A percentile compares a stretch with the other conserved stretches of the same genome.
Conservation (phyloP, 306 rosid genomes). For the Cicer arietinum region DNA sequence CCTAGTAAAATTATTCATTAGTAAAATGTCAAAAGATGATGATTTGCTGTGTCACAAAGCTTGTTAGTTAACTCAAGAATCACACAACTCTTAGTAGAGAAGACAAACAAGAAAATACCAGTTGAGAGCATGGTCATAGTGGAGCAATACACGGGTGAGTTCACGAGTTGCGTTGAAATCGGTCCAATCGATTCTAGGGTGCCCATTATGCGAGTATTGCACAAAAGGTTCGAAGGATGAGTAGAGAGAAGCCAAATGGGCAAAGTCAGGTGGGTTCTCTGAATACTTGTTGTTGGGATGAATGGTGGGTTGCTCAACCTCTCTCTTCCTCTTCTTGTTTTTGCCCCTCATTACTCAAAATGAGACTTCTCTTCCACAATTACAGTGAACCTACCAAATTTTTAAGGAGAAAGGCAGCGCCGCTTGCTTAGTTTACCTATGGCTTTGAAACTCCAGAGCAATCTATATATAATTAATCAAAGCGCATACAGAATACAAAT, state of each 20-base stretch:
- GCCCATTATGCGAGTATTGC: slow-evolving; percentile 38
- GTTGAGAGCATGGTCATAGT: slow-evolving; percentile 43
- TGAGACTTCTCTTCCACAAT: not conserved
- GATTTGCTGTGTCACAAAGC: too few relatives aligned
- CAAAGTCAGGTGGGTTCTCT: slow-evolving; percentile 79
- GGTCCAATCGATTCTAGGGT: slow-evolving; percentile 74
- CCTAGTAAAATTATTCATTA: slow-evolving; percentile 54
- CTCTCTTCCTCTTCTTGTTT: slow-evolving; percentile 44
- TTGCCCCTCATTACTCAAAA: slow-evolving; percentile 42
- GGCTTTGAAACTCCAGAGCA: too few relatives aligned
- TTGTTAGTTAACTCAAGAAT: too few relatives aligned
- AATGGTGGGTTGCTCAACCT: slow-evolving; percentile 45
- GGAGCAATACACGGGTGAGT: slow-evolving; percentile 61
- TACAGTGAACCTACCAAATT: too few relatives aligned
- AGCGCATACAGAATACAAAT: too few relatives aligned
- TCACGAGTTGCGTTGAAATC: slow-evolving; percentile 88
- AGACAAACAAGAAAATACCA: slow-evolving; percentile 40
- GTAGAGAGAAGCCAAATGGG: slow-evolving; percentile 76
- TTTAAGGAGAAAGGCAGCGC: too few relatives aligned
- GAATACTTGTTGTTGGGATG: slow-evolving; percentile 76
- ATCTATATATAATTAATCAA: too few relatives aligned
- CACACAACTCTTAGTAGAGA: too few relatives aligned
- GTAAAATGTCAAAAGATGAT: not conserved
- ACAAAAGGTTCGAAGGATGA: slow-evolving; percentile 71
- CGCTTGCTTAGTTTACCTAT: too few relatives aligned